Evolutionary conservation across 495 filamentous ascomycete genomes (phyloP).

Genomic region (Lasiosphaeria ovina): DNA sequence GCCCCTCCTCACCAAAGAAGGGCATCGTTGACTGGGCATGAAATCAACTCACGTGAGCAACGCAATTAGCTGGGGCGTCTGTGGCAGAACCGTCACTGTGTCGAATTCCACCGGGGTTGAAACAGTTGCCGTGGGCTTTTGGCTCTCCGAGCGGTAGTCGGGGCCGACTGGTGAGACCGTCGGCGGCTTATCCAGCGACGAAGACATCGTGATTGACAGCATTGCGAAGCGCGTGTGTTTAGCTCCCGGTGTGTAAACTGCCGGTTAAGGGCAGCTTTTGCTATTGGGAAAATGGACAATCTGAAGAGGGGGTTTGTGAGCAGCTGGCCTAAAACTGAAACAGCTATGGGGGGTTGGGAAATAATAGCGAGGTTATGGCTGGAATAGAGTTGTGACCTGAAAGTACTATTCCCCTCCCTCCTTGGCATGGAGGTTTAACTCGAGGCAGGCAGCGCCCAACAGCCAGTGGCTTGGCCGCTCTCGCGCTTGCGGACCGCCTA

Average conservation of each 20-base stretch:
- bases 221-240: too few species aligned
- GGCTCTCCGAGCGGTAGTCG: conserved; percentile 67
- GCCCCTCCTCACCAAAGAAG: background rate
- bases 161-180: conserved; percentile 69
- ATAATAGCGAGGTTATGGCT: too few species aligned
- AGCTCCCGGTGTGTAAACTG: too few species aligned
- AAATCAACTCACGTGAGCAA: conserved; percentile 78
- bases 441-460: background rate
- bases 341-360: too few species aligned
- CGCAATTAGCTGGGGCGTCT: conserved; percentile 95
- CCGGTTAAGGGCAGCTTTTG: too few species aligned
- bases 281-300: too few species aligned
- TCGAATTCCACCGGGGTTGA: conserved; percentile 78
- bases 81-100: conserved; percentile 85
- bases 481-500: too few species aligned
- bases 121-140: conserved; percentile 87
- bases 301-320: too few species aligned
- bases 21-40: conserved; percentile 20
- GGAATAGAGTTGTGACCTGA: too few species aligned
- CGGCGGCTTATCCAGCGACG: conserved; percentile 4
- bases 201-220: conserved; percentile 18
- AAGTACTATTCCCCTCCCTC: background rate
- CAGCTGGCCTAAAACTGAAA: too few species aligned
- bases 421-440: background rate
- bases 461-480: background rate